These are phyloP conservation scores for Cucumis variabilis DNA, from an alignment of 331 rosid genomes.

Conservation along the genomic window DNA sequence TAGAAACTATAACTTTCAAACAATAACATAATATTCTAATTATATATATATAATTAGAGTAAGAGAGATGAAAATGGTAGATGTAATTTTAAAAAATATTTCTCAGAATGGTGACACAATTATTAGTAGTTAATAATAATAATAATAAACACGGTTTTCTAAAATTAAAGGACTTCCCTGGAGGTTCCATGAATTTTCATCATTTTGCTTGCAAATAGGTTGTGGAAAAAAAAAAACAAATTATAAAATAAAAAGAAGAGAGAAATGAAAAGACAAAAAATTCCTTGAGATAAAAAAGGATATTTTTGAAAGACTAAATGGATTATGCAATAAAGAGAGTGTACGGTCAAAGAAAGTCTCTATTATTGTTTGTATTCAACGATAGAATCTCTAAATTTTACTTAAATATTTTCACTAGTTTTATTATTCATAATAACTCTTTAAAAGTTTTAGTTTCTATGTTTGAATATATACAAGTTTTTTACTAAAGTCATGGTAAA, in stretches of 20 bases:
- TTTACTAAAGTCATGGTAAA: too few species aligned
- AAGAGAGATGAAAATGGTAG: neutral
- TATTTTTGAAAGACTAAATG: neutral
- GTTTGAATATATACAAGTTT: too few species aligned
- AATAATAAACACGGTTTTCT: slow-evolving; percentile 11
- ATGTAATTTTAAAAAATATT: neutral
- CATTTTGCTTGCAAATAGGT: neutral
- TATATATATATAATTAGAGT: neutral
- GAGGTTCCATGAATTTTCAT: neutral
- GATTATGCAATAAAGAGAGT: too few species aligned
- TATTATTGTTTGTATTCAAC: too few species aligned
- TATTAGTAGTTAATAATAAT: too few species aligned
- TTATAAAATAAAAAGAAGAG: too few species aligned
- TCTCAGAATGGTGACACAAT: neutral
- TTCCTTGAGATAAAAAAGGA: too few species aligned
- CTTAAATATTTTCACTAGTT: too few species aligned
- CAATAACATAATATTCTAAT: neutral
- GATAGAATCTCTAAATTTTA: too few species aligned
- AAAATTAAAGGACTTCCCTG: neutral
- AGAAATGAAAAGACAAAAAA: neutral
- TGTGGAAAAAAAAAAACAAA: neutral
- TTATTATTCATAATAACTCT: too few species aligned
- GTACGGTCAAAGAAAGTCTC: too few species aligned
- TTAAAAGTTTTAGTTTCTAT: too few species aligned
- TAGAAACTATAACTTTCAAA: neutral